phyloP scores from a whole-genome alignment of 2,329 filamentous ascomycete genomes.

The Ophiostoma sp. region DNA sequence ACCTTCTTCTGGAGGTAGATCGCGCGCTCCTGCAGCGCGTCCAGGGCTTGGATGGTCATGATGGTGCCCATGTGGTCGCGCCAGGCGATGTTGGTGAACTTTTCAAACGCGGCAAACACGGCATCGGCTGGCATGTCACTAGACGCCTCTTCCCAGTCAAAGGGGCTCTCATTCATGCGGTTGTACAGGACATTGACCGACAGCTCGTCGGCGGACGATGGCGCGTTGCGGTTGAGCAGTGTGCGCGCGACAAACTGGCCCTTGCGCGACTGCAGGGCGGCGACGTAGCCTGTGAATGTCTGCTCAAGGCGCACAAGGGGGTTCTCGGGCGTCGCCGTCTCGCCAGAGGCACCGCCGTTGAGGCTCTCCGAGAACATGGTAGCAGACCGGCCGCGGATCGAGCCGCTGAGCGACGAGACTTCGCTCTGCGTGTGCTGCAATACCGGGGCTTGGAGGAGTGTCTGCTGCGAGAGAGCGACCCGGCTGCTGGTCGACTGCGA shows the following conservation, averaged over 20 bases:
- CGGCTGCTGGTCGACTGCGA: conserved; percentile 32
- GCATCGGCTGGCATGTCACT: conserved; percentile 75
- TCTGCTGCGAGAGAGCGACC: conserved; percentile 15
- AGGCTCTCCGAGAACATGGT: conserved; percentile 37
- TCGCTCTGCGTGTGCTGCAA: conserved; percentile 29
- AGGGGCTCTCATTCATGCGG: conserved; percentile 74
- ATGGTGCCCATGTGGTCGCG: conserved; percentile 81
- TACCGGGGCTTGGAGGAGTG: neutral
- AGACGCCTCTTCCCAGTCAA: conserved; percentile 65
- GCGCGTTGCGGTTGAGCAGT: conserved; percentile 56
- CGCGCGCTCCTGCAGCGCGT: conserved; percentile 65
- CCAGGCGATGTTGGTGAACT: conserved; percentile 85
- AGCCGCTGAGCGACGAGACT: conserved; percentile 48
- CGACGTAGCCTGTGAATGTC: conserved; percentile 75
- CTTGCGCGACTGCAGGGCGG: conserved; percentile 76
- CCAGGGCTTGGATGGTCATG: conserved; percentile 64
- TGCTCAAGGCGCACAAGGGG: conserved; percentile 72
- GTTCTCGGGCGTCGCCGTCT: conserved; percentile 56
- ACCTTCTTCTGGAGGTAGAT: conserved; percentile 48
- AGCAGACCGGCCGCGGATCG: conserved; percentile 45
- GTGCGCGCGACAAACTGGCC: conserved; percentile 78
- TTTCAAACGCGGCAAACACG: conserved; percentile 88
- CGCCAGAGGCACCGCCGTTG: conserved; percentile 39
- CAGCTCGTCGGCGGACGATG: conserved; percentile 63
- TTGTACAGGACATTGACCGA: conserved; percentile 89